Percentiles rank a stretch among this genome's conserved stretches.
phyloP scores from a whole-genome alignment of 2,329 filamentous ascomycete species.

The Fusarium citri region DNA sequence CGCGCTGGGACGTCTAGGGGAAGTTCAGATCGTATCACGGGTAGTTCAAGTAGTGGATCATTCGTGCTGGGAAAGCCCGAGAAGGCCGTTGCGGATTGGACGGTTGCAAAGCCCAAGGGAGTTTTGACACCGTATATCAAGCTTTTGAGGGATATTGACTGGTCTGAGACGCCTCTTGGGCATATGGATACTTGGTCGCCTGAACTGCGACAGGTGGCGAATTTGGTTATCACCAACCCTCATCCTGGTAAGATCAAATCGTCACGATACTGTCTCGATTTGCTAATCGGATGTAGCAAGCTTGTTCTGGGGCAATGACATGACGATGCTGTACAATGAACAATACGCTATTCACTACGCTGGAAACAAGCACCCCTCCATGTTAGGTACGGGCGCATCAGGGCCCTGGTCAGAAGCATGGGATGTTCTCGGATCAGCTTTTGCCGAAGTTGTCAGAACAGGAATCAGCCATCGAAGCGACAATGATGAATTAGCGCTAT shows the following conservation, averaged over 20 bases:
- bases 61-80: conserved; percentile 49
- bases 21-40: conserved; percentile 47
- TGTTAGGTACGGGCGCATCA: conserved; percentile 69
- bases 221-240: conserved; percentile 53
- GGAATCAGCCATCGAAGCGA: conserved; percentile 51
- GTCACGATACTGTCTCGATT: neutral
- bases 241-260: conserved; percentile 47
- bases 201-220: conserved; percentile 57
- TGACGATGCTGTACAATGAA: conserved; percentile 74
- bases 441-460: conserved; percentile 52
- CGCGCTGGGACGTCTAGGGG: conserved; percentile 18
- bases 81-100: conserved; percentile 53
- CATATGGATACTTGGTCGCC: conserved; percentile 57
- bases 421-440: conserved; percentile 48
- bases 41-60: conserved; percentile 45
- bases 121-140: conserved; percentile 47
- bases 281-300: conserved; percentile 48
- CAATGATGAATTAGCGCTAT: conserved; percentile 49
- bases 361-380: conserved; percentile 69
- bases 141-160: conserved; percentile 53
- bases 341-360: conserved; percentile 66
- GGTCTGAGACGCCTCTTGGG: conserved; percentile 58
- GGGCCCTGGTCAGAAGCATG: conserved; percentile 67
- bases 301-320: conserved; percentile 71
- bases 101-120: conserved; percentile 46